Base-by-base conservation (phyloP, 2,329 filamentous ascomycete genomes). In the Hirsutella rhossiliensis region DNA sequence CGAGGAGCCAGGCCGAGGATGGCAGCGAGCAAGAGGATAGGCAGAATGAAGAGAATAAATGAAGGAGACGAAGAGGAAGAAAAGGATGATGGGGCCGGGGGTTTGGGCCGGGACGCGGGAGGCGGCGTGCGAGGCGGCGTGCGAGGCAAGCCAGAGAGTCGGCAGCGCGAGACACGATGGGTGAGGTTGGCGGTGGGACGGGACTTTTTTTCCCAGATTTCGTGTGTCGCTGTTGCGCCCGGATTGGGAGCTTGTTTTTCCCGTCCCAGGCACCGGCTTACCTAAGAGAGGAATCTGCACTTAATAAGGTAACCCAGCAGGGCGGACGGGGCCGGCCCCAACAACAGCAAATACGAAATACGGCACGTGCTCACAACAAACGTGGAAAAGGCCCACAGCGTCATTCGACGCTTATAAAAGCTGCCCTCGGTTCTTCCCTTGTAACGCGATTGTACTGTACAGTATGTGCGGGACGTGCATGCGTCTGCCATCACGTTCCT, bases 101-200 rank as follows among this genome's bases (percentile, higher is more conserved):
- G 3, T 19, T 17, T 12, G 40, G 17, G 29, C 15, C 9, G 40
- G 13, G 36, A 41, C 17, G 19, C n/a, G 30, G 30, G n/a, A 20
- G 30, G 11, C 4, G 29, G 18, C 30, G 31, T 38, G 37, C 19
- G 36, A 18, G 36, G 36, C 36, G 36, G n/a, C n/a, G n/a, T 27
- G 23, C 23, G 23, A 27, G 23, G 23, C 23, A 38, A 17, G n/a
- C 37, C 19, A 23, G 37, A 12, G 19, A 23, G 37, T 38, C 19
- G 37, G 37, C 37, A 23, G 37, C 37, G 37, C 37, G 37, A 38
- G 27, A 40, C 27, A 40, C 28, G 27, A 29, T 18, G 28, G 38
- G n/a, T 30, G 39, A 40, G 18, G 27, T 40, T 30, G 40, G 17
- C 23, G 40, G 40, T 41, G 40, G 40, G 40, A 41, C 40, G 28